Base-by-base conservation (phyloP, 257 asterid genomes). In the Verbascum thapsus region DNA sequence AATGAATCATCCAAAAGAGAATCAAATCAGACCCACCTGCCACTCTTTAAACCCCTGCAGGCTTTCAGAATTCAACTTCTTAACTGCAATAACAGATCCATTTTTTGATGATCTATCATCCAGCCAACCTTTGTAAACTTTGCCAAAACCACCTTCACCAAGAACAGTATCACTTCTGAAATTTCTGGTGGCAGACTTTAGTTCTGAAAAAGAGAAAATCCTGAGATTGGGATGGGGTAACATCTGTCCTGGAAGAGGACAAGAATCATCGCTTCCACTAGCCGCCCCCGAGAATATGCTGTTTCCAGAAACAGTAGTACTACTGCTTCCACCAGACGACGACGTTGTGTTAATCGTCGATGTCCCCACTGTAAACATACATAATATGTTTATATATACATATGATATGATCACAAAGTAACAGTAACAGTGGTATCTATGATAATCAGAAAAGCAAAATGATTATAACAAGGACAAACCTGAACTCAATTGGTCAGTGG, bases 61-160 rank as follows among this genome's bases (percentile, higher is more conserved):
- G 67, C 96, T 84, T 56, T 79, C 91, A 6, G 94, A 68, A 60
- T 84, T 82, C 74, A 91, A 66, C 71, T 84, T 85, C 83, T 90
- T 90, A 16, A 90, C 95, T 26, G 97, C 97, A 65, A 87, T 30
- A 4, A 76, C 88, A 0, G 88, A 43, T 38, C 77, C 70, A 7
- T 68, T 58, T 42, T 81, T 40, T 2, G 72, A 15, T 39, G 76
- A 67, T 73, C 71, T 82, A 8, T 79, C 81, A 22, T 86, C 92
- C 6, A 90, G 82, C 94, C 91, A 85, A 16, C 98, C 98, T 71
- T 91, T 91, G 84, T 84, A 85, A 4, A 91, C 98, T 53, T 79
- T 79, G n/a, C 85, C 85, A 32, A 79, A 79, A 0, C 82, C 79
- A n/a, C 85, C 79, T 32, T 79, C 80, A 6, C 79, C 79, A 5